Evolutionary conservation across 2,329 filamentous ascomycete species (phyloP), one percentile per base, ranked within the genome.

Genomic region (Phoma sp.): DNA sequence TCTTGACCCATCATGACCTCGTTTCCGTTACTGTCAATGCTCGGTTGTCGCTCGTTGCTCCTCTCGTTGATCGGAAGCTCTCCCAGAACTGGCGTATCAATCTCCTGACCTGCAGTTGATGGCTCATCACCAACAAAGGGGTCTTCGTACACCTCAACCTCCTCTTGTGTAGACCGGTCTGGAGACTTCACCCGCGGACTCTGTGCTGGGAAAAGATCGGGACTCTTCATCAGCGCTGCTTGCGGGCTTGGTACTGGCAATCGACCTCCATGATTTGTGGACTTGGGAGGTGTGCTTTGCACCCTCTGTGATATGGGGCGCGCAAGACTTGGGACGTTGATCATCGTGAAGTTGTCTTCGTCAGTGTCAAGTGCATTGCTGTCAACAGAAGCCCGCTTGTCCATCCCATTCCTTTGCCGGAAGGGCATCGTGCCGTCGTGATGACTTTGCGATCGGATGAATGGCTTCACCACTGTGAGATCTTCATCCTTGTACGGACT

Each of bases 131-230:
- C 74, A 33, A 74, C 76, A 48, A 81, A 79, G 1, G 81, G 81
- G 58, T 84, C 82, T 67, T 85, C 83, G 59, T 82, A 83, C 25
- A 83, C 81, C 47, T 79, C 79, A 3, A 83, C 79, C 48, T 77
- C 78, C 24, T 78, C 77, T 41, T 67, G 70, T 22, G 58, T 61
- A 47, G 71, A 65, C 9, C 71, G 71, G 46, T 75, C 73, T 36
- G 71, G 72, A 10, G 73, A 74, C 45, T 61, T 60, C 44, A 71
- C 52, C 2, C 64, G 68, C 17, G 69, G 68, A 55, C 71, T 75
- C 35, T 70, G 66, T 44, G 63, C 67, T n/a, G 65, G 48, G 5
- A 57, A 12, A 12, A 48, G 38, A 9, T 65, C 71, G 6, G 72
- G 68, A 33, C 69, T 72, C 52, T 65, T 68, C 17, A 70, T 51